A percentile compares a stretch with the other conserved stretches of the same genome.
Evolutionary conservation across 2,329 filamentous ascomycete genomes (phyloP).

Genomic region (Neopestalotiopsis sp.): DNA sequence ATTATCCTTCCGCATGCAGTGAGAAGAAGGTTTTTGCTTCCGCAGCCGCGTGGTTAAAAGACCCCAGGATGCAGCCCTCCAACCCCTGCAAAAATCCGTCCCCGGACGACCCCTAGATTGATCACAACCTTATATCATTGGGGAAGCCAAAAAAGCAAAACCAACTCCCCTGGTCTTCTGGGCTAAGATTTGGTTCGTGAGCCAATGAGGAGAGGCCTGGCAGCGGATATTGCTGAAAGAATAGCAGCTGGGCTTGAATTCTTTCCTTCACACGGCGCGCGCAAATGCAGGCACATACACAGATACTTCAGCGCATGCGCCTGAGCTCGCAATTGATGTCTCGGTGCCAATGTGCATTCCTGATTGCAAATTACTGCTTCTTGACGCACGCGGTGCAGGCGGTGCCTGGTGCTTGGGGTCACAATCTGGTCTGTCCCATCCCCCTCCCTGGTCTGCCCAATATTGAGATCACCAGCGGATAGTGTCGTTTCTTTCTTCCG

Average conservation of each 20-base stretch:
- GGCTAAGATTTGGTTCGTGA: not conserved
- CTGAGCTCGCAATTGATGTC: not conserved
- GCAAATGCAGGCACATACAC: no score
- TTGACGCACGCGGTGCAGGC: no score
- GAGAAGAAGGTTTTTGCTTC: not conserved
- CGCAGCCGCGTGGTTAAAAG: not conserved
- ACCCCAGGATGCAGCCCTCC: not conserved
- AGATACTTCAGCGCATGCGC: not conserved
- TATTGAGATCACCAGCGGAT: slow-evolving; percentile 1
- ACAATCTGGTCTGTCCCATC: no score
- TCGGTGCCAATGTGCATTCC: no score
- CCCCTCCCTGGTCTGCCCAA: not conserved
- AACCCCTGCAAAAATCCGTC: slow-evolving; percentile 2
- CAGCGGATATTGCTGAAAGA: not conserved
- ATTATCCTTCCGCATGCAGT: not conserved
- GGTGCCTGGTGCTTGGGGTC: no score
- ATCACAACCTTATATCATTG: slow-evolving; percentile 9
- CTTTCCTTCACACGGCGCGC: no score
- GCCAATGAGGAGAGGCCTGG: not conserved
- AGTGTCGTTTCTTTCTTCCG: not conserved
- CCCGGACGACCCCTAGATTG: slow-evolving; percentile 15
- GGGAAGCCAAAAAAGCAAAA: not conserved
- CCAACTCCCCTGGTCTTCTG: not conserved
- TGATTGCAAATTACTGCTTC: no score
- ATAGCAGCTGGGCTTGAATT: not conserved